These are phyloP conservation scores for Fonsecaea nubica DNA, from an alignment of 2,329 filamentous ascomycete species.

Conservation along the genomic window DNA sequence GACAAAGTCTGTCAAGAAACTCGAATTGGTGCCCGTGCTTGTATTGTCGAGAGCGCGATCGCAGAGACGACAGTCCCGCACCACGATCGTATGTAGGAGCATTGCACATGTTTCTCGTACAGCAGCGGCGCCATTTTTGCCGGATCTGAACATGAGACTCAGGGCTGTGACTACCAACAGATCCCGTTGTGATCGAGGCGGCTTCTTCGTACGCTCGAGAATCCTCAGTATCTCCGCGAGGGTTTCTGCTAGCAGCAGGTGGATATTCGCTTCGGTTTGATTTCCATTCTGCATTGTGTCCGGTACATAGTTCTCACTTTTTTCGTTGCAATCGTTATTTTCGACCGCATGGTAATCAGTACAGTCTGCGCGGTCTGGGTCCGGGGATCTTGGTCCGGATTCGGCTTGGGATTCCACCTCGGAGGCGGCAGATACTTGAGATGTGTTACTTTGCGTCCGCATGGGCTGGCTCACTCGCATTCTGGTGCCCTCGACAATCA, in stretches of 20 bases:
- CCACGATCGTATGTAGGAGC: neutral
- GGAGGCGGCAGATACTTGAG: neutral
- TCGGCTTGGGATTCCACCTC: neutral
- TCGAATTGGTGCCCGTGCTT: neutral
- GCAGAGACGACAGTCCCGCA: neutral
- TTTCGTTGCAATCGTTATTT: neutral
- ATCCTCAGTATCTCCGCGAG: neutral
- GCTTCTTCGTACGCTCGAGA: neutral
- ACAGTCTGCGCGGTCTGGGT: neutral
- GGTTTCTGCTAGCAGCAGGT: neutral
- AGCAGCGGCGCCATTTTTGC: neutral
- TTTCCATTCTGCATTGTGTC: neutral
- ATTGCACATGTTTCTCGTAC: neutral
- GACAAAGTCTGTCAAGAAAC: slow-evolving; percentile 3
- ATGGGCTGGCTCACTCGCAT: neutral
- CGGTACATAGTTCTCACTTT: neutral
- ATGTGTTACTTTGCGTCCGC: neutral
- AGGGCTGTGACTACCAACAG: neutral
- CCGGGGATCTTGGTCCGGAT: neutral
- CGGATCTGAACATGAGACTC: neutral
- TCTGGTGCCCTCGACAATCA: slow-evolving; percentile 2
- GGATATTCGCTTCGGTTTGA: neutral
- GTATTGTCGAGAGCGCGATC: neutral
- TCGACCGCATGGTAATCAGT: neutral
- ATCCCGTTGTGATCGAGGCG: neutral